Base-by-base conservation (phyloP, 83 land plant species). In the Picea abies region DNA sequence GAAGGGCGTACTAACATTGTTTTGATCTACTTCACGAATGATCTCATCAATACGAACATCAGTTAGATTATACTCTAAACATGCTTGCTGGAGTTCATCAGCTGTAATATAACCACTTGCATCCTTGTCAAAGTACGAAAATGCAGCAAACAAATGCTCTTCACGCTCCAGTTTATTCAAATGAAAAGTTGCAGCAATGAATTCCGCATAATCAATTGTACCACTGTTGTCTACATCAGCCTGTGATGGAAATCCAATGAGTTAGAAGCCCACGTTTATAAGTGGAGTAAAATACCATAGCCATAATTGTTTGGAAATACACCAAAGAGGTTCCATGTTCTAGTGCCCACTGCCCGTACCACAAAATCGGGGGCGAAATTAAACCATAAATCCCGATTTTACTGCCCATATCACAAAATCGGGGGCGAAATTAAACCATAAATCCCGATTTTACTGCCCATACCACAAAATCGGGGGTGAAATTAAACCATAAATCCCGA, bases 1-100 rank as follows among this genome's bases (percentile, higher is more conserved):
- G n/a, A n/a, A n/a, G n/a, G n/a, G n/a, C n/a, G n/a, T 47, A 79
- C 91, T 90, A 84, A 93, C 95, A 81, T 93, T 93, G 80, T 93
- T 87, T 83, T 91, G 91, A 83, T 93, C 95, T 39, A 93, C 91
- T 86, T 93, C 95, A 78, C 80, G 84, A 84, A 93, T 89, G 4
- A 93, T 86, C 44, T 91, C 95, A 63, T 93, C 93, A 26, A 93
- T 82, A 12, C 44, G 77, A 10, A 87, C 89, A 88, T 93, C 95
- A 9, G 82, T 85, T 89, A 91, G 88, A 81, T 89, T 84, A 75
- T 91, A 89, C 66, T 93, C 92, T 37, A 79, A 76, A 77, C 95
- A 93, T 60, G 93, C 93, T 69, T 87, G 89, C 73, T 90, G 95
- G 61, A 88, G 82, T 64, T 88, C 89, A 71, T 84, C 89, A 60